A percentile compares a stretch with the other conserved stretches of the same genome.
Evolutionary conservation across 495 filamentous ascomycete genomes (phyloP).

Genomic region (Aspergillus funiculosus): DNA sequence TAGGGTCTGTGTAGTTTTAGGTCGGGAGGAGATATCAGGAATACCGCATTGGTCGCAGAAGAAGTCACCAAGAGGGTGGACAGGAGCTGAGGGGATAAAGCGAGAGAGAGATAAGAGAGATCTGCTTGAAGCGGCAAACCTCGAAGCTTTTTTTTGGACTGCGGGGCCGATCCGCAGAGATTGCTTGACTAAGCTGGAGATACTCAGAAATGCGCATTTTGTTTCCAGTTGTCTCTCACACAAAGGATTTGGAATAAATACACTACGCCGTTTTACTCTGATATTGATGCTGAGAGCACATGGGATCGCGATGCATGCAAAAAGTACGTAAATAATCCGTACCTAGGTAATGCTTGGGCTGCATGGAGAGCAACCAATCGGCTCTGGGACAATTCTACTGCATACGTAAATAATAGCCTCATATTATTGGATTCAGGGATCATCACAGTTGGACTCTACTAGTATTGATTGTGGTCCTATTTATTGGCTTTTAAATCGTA

Average conservation of each 20-base stretch:
- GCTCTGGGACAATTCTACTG: not conserved
- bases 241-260: too few species aligned
- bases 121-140: constrained; percentile 6
- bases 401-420: not conserved
- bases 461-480: too few species aligned
- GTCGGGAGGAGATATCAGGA: not conserved
- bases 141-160: constrained; percentile 7
- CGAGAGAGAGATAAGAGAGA: too few species aligned
- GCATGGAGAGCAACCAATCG: not conserved
- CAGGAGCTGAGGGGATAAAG: not conserved
- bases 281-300: not conserved
- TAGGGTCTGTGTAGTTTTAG: not conserved
- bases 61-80: not conserved
- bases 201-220: too few species aligned
- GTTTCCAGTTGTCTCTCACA: too few species aligned
- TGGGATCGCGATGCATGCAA: not conserved
- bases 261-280: too few species aligned
- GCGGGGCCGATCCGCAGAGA: constrained; percentile 6
- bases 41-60: not conserved
- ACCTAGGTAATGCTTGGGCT: not conserved
- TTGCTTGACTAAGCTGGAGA: not conserved
- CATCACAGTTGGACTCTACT: too few species aligned
- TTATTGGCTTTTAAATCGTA: too few species aligned
- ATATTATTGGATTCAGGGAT: not conserved
- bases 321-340: too few species aligned